A percentile compares a stretch with the other conserved stretches of the same genome.
phyloP scores from a whole-genome alignment of 176 grass and related monocot genomes.

The Pharus latifolius region DNA sequence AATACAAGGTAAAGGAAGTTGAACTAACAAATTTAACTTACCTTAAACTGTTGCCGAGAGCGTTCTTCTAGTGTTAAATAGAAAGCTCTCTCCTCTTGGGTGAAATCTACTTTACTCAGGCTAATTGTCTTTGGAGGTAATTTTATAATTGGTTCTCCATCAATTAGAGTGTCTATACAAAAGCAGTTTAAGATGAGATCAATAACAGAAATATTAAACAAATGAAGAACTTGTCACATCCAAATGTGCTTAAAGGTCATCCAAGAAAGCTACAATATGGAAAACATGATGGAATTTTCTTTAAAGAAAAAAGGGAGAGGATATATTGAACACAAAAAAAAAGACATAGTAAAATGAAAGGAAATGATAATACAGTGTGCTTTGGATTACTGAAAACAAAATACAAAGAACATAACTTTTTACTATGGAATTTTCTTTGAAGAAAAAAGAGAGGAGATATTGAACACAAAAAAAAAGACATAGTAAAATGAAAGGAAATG shows the following conservation, averaged over 20 bases:
- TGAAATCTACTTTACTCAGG: slow-evolving; percentile 77
- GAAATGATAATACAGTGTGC: background rate
- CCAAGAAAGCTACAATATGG: background rate
- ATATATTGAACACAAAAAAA: slow-evolving; percentile 3
- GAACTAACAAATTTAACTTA: slow-evolving; percentile 14
- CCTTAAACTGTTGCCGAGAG: slow-evolving; percentile 95
- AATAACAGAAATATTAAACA: slow-evolving; percentile 8
- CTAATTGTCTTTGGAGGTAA: slow-evolving; percentile 78
- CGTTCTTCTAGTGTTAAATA: slow-evolving; percentile 87
- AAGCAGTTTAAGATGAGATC: slow-evolving; percentile 14
- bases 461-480: background rate
- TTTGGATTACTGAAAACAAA: background rate
- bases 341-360: slow-evolving; percentile 3
- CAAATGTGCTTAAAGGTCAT: background rate
- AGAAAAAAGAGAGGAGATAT: no score
- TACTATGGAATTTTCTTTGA: no score
- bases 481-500: slow-evolving; percentile 7
- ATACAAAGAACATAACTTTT: background rate
- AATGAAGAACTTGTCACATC: background rate
- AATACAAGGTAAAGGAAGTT: background rate
- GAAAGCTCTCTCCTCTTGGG: slow-evolving; percentile 75
- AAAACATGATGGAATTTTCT: background rate
- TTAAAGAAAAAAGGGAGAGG: background rate
- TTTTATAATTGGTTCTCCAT: slow-evolving; percentile 93
- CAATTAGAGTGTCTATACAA: slow-evolving; percentile 59